These are phyloP conservation scores for Rossbeevera mucosa DNA, from an alignment of 768 basidiomycete species.

Conservation along the genomic window DNA sequence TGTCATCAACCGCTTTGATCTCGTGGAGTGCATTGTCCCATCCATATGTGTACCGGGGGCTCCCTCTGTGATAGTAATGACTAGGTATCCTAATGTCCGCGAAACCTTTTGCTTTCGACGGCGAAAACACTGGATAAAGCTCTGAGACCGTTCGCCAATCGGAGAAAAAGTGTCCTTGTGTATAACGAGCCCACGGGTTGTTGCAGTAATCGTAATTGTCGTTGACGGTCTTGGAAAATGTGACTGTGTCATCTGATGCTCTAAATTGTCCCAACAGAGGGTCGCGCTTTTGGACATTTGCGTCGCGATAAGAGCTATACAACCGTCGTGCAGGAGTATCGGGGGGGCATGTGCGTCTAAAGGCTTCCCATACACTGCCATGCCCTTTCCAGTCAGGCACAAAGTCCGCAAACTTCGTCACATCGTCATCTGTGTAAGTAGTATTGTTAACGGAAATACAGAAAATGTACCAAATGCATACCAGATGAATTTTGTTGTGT, in stretches of 20 bases:
- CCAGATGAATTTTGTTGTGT: conserved; percentile 41
- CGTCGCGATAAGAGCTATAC: conserved; percentile 67
- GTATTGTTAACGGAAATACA: not conserved
- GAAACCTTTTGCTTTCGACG: conserved; percentile 81
- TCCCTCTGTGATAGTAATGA: conserved; percentile 91
- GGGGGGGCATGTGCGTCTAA: conserved; percentile 86
- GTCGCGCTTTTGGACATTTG: conserved; percentile 29
- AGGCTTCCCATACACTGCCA: conserved; percentile 92
- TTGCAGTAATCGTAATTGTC: conserved; percentile 72
- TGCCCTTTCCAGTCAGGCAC: conserved; percentile 79
- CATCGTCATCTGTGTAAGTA: conserved; percentile 40
- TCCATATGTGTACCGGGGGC: conserved; percentile 79
- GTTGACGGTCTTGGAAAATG: conserved; percentile 60
- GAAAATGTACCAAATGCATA: conserved; percentile 11
- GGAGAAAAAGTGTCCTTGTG: conserved; percentile 95
- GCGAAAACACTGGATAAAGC: conserved; percentile 92
- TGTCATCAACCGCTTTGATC: conserved; percentile 71
- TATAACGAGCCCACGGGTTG: conserved; percentile 76
- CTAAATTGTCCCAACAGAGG: conserved; percentile 24
- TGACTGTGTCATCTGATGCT: conserved; percentile 50
- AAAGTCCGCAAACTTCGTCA: conserved; percentile 60
- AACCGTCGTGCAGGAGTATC: conserved; percentile 75
- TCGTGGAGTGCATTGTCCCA: conserved; percentile 79
- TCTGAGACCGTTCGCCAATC: conserved; percentile 89
- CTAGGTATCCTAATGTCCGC: conserved; percentile 91